Percentiles rank a stretch among this genome's conserved stretches.
phyloP scores from a whole-genome alignment of 208 protist genomes.

The Leishmania arabica region DNA sequence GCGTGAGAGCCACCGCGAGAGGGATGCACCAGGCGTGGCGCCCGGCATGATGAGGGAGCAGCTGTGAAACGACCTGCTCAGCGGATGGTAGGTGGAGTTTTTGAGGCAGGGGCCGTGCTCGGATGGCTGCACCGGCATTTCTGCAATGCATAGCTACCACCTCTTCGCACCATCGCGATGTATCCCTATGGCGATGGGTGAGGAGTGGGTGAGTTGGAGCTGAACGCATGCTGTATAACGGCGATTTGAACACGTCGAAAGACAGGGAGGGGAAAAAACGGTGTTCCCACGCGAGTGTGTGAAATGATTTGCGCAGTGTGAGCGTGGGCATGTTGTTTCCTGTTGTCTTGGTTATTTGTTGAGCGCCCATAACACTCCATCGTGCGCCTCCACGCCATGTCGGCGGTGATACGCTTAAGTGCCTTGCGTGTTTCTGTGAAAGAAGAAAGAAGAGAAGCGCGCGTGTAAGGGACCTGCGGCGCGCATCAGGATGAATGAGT shows the following conservation, averaged over 20 bases:
- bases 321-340: not conserved
- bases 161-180: too few relatives aligned
- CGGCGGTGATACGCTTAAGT: not conserved
- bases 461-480: not conserved
- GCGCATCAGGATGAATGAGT: not conserved
- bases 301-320: not conserved
- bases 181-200: too few relatives aligned
- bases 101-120: too few relatives aligned
- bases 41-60: too few relatives aligned
- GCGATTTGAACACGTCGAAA: too few relatives aligned
- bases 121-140: too few relatives aligned
- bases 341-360: not conserved
- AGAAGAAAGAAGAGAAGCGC: not conserved
- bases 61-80: too few relatives aligned
- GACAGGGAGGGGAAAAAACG: not conserved
- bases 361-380: not conserved
- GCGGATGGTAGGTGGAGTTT: too few relatives aligned
- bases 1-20: not conserved
- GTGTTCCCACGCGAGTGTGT: not conserved
- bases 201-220: too few relatives aligned
- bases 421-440: constrained; percentile 1
- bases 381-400: not conserved
- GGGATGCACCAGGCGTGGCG: too few relatives aligned
- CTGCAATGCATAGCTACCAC: too few relatives aligned
- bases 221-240: too few relatives aligned